Percentiles rank a stretch among this genome's conserved stretches.
Evolutionary conservation across 2,329 filamentous ascomycete genomes (phyloP).

Genomic region (Ophiocordyceps camponoti-leonardi): DNA sequence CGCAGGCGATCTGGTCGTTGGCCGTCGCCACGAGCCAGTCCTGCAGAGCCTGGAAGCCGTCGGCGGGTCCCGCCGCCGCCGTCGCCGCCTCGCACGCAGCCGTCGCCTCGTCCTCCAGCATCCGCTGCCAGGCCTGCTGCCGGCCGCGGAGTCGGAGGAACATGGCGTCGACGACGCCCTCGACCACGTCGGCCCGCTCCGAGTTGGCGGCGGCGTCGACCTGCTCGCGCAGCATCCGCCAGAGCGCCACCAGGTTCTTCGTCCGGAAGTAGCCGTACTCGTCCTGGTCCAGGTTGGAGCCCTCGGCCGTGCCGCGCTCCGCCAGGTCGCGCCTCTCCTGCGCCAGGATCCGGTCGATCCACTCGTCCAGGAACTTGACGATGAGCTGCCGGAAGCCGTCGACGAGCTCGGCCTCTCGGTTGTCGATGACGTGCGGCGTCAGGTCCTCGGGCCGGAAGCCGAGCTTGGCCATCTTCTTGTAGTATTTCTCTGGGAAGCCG

Average conservation of each 20-base stretch:
- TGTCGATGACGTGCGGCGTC: constrained; percentile 73
- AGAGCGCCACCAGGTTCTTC: constrained; percentile 82
- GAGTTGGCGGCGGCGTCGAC: constrained; percentile 72
- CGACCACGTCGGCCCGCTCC: constrained; percentile 73
- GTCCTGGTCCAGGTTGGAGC: constrained; percentile 64
- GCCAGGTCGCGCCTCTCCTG: constrained; percentile 71
- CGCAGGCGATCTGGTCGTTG: constrained; percentile 96
- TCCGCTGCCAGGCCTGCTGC: constrained; percentile 71
- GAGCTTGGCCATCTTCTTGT: constrained; percentile 85
- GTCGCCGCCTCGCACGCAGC: constrained; percentile 51
- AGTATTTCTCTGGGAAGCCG: constrained; percentile 91
- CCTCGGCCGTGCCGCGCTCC: constrained; percentile 56
- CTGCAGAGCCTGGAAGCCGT: constrained; percentile 63
- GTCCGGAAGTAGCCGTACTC: constrained; percentile 85
- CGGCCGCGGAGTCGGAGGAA: constrained; percentile 69
- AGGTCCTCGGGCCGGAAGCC: constrained; percentile 65
- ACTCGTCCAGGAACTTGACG: constrained; percentile 88
- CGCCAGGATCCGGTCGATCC: constrained; percentile 84
- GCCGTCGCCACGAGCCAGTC: constrained; percentile 96
- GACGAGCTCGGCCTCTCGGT: constrained; percentile 76
- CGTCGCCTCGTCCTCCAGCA: constrained; percentile 71
- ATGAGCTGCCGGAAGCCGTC: constrained; percentile 90
- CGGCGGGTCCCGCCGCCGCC: constrained; percentile 28
- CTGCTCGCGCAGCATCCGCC: constrained; percentile 94
- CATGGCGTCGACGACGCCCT: constrained; percentile 94